These are phyloP conservation scores for Metarhizium brunneum DNA, from an alignment of 2,329 filamentous ascomycete genomes.

Conservation along the genomic window DNA sequence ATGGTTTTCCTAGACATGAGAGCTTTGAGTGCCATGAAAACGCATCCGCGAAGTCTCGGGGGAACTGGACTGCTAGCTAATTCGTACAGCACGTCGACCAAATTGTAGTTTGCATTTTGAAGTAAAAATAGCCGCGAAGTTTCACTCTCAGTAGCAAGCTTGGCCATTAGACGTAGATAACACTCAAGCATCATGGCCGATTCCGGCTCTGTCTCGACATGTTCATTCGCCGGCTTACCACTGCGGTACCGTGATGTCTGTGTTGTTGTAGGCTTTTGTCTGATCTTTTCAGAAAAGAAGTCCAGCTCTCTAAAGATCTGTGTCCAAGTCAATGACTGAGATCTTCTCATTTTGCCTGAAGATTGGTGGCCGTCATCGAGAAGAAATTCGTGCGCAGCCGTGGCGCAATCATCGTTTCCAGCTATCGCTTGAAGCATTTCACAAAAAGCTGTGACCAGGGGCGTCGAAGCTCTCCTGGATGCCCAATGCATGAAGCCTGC, in stretches of 20 bases:
- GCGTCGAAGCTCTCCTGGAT: slow-evolving; percentile 88
- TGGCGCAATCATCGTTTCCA: slow-evolving; percentile 71
- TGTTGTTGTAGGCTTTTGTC: slow-evolving; percentile 52
- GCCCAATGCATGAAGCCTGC: slow-evolving; percentile 96
- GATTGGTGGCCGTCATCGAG: slow-evolving; percentile 72
- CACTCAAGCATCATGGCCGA: slow-evolving; percentile 95
- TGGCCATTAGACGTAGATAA: slow-evolving; percentile 79
- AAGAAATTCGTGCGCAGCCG: slow-evolving; percentile 78
- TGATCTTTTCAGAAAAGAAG: slow-evolving; percentile 71
- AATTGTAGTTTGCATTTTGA: slow-evolving; percentile 51
- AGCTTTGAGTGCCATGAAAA: slow-evolving; percentile 69
- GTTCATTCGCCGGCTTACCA: slow-evolving; percentile 52
- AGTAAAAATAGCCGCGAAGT: slow-evolving; percentile 67
- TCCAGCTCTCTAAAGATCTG: slow-evolving; percentile 88
- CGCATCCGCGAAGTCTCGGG: slow-evolving; percentile 69
- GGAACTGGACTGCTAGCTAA: slow-evolving; percentile 71
- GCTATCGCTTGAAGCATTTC: slow-evolving; percentile 90
- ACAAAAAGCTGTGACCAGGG: slow-evolving; percentile 92
- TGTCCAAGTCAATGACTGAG: slow-evolving; percentile 80
- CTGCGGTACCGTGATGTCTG: slow-evolving; percentile 37
- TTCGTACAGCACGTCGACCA: slow-evolving; percentile 67
- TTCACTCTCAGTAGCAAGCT: slow-evolving; percentile 67
- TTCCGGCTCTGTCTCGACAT: slow-evolving; percentile 78
- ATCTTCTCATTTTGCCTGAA: slow-evolving; percentile 69
- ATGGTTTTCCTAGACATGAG: slow-evolving; percentile 66